phyloP scores from a whole-genome alignment of 257 asterid genomes.

The Eustoma russellianum region DNA sequence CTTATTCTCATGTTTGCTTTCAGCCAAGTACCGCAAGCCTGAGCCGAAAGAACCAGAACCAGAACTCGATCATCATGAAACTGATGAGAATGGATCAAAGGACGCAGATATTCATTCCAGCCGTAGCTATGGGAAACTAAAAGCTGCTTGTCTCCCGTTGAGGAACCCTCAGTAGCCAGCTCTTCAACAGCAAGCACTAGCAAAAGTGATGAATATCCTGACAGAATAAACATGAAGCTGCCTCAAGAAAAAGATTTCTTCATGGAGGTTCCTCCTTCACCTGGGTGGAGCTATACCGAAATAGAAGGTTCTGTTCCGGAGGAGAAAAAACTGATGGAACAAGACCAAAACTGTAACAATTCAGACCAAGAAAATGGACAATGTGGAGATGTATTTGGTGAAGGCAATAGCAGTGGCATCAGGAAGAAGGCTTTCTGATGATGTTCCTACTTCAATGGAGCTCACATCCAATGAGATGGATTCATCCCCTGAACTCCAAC shows the following conservation, averaged over 20 bases:
- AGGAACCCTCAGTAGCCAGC: slow-evolving; percentile 13
- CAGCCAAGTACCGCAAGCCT: slow-evolving; percentile 55
- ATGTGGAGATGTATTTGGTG: too few relatives aligned
- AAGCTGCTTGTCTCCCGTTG: slow-evolving; percentile 16
- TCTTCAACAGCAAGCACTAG: slow-evolving; percentile 10
- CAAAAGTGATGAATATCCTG: slow-evolving; percentile 10
- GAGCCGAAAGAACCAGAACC: slow-evolving; percentile 16
- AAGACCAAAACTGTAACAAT: slow-evolving; percentile 8
- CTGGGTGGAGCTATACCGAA: slow-evolving; percentile 16
- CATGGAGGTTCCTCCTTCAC: slow-evolving; percentile 22
- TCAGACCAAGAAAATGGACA: slow-evolving; percentile 19
- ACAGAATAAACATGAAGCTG: slow-evolving; percentile 12
- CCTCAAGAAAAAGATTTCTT: slow-evolving; percentile 18
- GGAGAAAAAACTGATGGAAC: slow-evolving; percentile 14
- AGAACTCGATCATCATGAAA: slow-evolving; percentile 18
- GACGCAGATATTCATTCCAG: slow-evolving; percentile 13
- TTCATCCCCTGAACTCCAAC: slow-evolving; percentile 16
- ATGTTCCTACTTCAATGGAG: slow-evolving; percentile 20
- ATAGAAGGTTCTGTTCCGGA: slow-evolving; percentile 17
- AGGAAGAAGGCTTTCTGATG: slow-evolving; percentile 29
- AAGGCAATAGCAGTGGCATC: slow-evolving; percentile 10
- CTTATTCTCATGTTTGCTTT: slow-evolving; percentile 12
- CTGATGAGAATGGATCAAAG: slow-evolving; percentile 11
- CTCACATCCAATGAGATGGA: slow-evolving; percentile 3
- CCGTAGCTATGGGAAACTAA: slow-evolving; percentile 22